phyloP scores from a whole-genome alignment of 1,284 basidiomycete genomes.

The Boletellus deceptivus region DNA sequence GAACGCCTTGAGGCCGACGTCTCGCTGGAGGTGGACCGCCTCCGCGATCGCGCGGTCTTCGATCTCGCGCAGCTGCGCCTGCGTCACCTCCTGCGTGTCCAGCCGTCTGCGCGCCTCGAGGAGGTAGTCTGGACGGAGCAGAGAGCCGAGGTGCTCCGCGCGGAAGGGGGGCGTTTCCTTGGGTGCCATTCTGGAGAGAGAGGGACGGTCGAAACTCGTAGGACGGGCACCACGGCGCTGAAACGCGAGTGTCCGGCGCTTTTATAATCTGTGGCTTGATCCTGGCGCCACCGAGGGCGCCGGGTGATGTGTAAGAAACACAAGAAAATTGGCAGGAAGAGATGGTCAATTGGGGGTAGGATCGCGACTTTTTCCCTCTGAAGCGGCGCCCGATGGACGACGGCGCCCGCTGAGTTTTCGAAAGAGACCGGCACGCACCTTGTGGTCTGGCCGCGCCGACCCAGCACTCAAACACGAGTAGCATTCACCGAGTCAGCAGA shows the following conservation, averaged over 20 bases:
- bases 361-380: no score
- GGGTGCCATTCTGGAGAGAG: conserved; percentile 7
- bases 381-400: not conserved
- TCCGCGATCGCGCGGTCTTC: conserved; percentile 56
- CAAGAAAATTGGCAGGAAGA: no score
- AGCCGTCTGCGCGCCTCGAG: conserved; percentile 45
- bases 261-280: no score
- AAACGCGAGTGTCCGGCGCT: no score
- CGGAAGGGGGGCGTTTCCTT: conserved; percentile 35
- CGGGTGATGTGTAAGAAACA: no score
- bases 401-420: not conserved
- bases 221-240: not conserved
- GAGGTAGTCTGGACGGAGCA: conserved; percentile 54
- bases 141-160: conserved; percentile 58
- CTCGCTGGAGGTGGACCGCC: conserved; percentile 51
- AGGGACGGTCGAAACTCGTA: no score
- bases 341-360: no score
- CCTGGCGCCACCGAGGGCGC: no score
- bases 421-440: not conserved
- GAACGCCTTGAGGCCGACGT: conserved; percentile 42
- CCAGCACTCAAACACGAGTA: no score
- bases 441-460: no score
- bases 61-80: conserved; percentile 42
- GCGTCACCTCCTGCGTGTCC: conserved; percentile 40
- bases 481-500: no score